Percentiles rank a stretch among this genome's conserved stretches.
These are phyloP conservation scores for Exophiala alcalophila DNA, from an alignment of 2,329 filamentous ascomycete genomes.

Conservation along the genomic window DNA sequence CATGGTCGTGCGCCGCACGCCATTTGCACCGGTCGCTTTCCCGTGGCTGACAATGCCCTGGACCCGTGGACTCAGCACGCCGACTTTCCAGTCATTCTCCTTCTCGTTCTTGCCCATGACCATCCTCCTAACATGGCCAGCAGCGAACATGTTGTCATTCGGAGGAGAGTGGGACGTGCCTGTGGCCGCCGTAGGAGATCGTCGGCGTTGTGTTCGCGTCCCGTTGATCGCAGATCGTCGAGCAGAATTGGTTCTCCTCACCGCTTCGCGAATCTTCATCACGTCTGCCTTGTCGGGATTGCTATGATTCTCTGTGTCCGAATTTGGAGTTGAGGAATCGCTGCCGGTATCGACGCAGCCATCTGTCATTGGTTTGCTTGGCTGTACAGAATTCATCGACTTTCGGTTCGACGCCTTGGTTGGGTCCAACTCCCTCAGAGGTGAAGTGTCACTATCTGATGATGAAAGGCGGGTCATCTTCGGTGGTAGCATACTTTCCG, in stretches of 20 bases:
- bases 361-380: conserved; percentile 40
- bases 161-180: conserved; percentile 49
- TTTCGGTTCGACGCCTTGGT: conserved; percentile 50
- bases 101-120: conserved; percentile 55
- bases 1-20: conserved; percentile 36
- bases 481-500: conserved; percentile 45
- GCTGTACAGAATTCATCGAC: conserved; percentile 30
- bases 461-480: conserved; percentile 56
- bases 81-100: conserved; percentile 53
- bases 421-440: conserved; percentile 53
- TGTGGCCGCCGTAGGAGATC: conserved; percentile 53
- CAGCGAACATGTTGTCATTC: conserved; percentile 60
- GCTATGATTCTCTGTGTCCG: conserved; percentile 51
- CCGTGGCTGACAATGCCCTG: conserved; percentile 25
- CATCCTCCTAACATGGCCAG: conserved; percentile 65
- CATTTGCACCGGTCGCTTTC: conserved; percentile 49
- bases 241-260: conserved; percentile 53
- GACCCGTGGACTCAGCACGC: conserved; percentile 59
- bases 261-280: conserved; percentile 54
- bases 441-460: conserved; percentile 57
- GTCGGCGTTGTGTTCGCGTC: conserved; percentile 42
- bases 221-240: conserved; percentile 40
- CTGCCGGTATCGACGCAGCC: conserved; percentile 36
- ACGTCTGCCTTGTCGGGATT: conserved; percentile 50
- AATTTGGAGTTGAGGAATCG: conserved; percentile 36